Percentiles rank a stretch among this genome's conserved stretches.
These are phyloP conservation scores for Rugonectria rugulosa DNA, from an alignment of 2,329 filamentous ascomycete genomes.

Conservation along the genomic window DNA sequence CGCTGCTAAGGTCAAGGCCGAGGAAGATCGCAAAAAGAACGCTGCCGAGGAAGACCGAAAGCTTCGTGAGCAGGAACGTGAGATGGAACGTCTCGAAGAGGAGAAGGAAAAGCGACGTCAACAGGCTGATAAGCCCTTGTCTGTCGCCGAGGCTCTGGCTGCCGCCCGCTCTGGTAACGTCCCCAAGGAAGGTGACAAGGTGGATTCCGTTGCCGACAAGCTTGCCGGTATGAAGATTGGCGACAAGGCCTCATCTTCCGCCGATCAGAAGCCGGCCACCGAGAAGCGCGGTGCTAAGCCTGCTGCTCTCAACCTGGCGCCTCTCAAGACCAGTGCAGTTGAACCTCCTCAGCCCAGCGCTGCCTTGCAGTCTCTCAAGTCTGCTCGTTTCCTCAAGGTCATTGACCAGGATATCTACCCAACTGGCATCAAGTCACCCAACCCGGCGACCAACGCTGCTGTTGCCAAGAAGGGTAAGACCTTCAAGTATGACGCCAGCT, in stretches of 20 bases:
- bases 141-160: constrained; percentile 61
- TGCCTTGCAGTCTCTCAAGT: constrained; percentile 91
- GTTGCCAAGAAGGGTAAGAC: constrained; percentile 80
- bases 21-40: constrained; percentile 51
- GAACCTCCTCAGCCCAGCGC: constrained; percentile 94
- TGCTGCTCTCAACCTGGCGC: constrained; percentile 84
- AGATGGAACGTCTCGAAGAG: constrained; percentile 77
- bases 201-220: constrained; percentile 55
- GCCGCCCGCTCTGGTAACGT: constrained; percentile 52
- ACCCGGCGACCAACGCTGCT: constrained; percentile 85
- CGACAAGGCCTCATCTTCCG: constrained; percentile 52
- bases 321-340: constrained; percentile 81
- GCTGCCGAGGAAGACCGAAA: constrained; percentile 68
- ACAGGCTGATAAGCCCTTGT: constrained; percentile 56
- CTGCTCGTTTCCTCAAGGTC: constrained; percentile 85
- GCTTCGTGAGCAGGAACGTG: constrained; percentile 75
- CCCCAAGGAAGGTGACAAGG: constrained; percentile 42
- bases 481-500: constrained; percentile 95
- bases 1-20: constrained; percentile 59
- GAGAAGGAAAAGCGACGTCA: constrained; percentile 67
- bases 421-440: constrained; percentile 83
- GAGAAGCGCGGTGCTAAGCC: constrained; percentile 78
- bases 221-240: constrained; percentile 59
- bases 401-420: constrained; percentile 85
- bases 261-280: constrained; percentile 59